Conservation (phyloP, 345 rosid genomes). For the Physaria fendleri region DNA sequence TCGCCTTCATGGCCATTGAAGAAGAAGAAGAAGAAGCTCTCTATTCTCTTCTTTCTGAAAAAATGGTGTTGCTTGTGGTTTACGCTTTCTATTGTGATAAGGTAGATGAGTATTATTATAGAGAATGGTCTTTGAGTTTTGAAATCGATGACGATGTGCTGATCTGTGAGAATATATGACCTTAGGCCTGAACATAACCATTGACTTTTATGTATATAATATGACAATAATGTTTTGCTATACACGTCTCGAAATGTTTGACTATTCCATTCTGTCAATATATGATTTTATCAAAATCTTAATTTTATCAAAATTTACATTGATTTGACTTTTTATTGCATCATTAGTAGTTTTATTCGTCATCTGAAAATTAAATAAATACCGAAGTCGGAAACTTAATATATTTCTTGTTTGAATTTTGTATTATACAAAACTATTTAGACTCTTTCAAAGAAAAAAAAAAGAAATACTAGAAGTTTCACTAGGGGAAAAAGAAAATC, state of each 20-base stretch:
- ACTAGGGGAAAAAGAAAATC: too few relatives aligned
- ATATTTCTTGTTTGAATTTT: neutral
- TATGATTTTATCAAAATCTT: neutral
- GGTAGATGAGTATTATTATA: neutral
- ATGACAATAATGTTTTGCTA: conserved; percentile 2
- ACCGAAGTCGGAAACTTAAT: too few relatives aligned
- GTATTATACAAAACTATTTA: neutral
- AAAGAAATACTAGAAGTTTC: neutral
- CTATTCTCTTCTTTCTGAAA: neutral
- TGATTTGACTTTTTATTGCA: conserved; percentile 6
- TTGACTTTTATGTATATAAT: conserved; percentile 21
- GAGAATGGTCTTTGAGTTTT: conserved; percentile 9
- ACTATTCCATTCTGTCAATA: conserved; percentile 13
- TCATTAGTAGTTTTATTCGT: neutral
- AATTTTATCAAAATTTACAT: neutral
- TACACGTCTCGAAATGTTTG: conserved; percentile 13
- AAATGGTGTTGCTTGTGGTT: conserved; percentile 6
- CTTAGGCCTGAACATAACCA: neutral
- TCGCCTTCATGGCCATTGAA: conserved; percentile 21
- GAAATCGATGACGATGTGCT: conserved; percentile 12
- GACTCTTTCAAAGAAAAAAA: neutral
- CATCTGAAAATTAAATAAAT: too few relatives aligned
- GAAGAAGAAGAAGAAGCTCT: neutral
- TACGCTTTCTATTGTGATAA: conserved; percentile 2
- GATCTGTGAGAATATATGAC: conserved; percentile 1